Percentiles rank a stretch among this genome's conserved stretches.
phyloP scores from a whole-genome alignment of 192 early-diverging fungal species.

The Backusella morwellensis region DNA sequence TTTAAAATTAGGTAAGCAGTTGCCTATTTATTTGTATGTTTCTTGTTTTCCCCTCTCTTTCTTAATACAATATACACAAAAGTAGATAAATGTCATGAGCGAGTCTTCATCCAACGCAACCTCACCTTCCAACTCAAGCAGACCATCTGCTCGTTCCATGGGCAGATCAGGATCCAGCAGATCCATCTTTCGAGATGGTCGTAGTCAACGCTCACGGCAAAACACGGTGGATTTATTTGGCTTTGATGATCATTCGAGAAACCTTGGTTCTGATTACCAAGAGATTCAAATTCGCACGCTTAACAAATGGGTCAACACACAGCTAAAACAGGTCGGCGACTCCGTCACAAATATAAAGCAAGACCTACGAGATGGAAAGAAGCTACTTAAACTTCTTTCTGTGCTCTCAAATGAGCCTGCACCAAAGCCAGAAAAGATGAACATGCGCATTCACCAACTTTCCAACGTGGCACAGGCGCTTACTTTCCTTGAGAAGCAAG shows the following conservation, averaged over 20 bases:
- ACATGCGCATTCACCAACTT: constrained; percentile 78
- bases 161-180: constrained; percentile 17
- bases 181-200: constrained; percentile 15
- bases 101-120: constrained; percentile 7
- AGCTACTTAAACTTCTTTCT: constrained; percentile 67
- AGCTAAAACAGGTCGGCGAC: constrained; percentile 41
- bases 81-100: constrained; percentile 9
- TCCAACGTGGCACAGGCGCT: constrained; percentile 75
- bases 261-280: constrained; percentile 44
- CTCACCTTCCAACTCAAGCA: neutral
- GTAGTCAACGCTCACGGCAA: neutral
- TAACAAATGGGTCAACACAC: constrained; percentile 61
- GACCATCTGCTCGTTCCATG: constrained; percentile 7
- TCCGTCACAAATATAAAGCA: constrained; percentile 50
- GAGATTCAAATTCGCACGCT: constrained; percentile 51
- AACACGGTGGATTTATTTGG: constrained; percentile 9
- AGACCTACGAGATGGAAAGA: constrained; percentile 69
- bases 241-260: constrained; percentile 41
- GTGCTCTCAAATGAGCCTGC: constrained; percentile 72
- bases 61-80: neutral
- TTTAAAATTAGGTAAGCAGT: neutral
- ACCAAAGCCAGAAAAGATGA: constrained; percentile 67
- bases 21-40: neutral
- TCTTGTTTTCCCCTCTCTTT: neutral
- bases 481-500: constrained; percentile 55